Evolutionary conservation across 1,139 yeast genomes (phyloP), one percentile per base, ranked within the genome.

Genomic region (Diutina catenulata): DNA sequence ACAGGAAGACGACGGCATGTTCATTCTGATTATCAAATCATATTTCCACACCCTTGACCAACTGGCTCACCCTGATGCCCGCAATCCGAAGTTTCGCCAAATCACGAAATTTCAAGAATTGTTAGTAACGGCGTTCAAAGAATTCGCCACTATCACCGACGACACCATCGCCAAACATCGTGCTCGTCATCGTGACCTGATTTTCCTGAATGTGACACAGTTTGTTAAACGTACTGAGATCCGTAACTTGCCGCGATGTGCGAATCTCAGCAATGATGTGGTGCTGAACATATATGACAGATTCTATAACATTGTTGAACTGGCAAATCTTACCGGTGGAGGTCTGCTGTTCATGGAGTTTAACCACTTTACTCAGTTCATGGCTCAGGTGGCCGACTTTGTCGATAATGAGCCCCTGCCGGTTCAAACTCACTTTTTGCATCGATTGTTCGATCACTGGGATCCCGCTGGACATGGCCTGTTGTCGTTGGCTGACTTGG

Each of bases 181-280:
- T 40, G 64, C 71, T 32, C 80, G 73, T 50, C 80, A 76, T 53
- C 79, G 88, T 55, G 78, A 79, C 49, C 74, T 78, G 28, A 88
- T 91, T 38, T 75, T 83, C 50, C 83, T 74, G 48, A 88, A 91
- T 43, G 86, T 91, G 45, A 94, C 93, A 46, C 68, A 79, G 0
- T 91, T 91, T 61, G 94, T 93, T 32, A 91, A 91, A 55, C 70
- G 95, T 42, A 86, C 97, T 0, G 96, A 91, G 55, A 56, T 91
- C 28, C 70, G 98, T 46, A 87, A 84, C 53, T 62, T 91, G 42
- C 88, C 93, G 20, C 80, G 79, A 49, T 73, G 86, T 0, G 67
- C 65, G 18, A 74, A 82, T 49, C 61, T 91, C 36, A 56, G 68
- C 3, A 64, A 60, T 28, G 75, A 68, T 1, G 74, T 83, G 28